Base-by-base conservation (phyloP, 306 rosid species). In the Morella rubra region DNA sequence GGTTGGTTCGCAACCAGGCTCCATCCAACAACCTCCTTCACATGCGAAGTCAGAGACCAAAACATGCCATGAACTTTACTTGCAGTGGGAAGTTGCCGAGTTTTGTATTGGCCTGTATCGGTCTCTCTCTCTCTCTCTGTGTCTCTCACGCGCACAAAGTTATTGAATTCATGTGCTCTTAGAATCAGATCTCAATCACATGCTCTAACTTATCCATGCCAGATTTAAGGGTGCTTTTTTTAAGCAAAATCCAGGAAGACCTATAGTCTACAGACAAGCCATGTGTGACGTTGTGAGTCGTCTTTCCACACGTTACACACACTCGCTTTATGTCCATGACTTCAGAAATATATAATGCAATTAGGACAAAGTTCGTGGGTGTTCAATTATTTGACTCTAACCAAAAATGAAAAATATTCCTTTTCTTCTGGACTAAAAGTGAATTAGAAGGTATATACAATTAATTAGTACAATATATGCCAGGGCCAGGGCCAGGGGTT, bases 11-110 rank as follows among this genome's bases (percentile, higher is more conserved):
- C n/a, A n/a, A n/a, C n/a, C n/a, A n/a, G n/a, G n/a, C 46, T 73
- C 73, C 19, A 75, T 49, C 50, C 51, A 52, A 66, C 56, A 52
- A 22, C 8, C 62, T 52, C 24, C 41, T 44, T 58, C 81, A 77
- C 75, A 56, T 77, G 80, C 66, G 4, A 27, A 67, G 80, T 41
- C 61, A 66, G 52, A 41, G 19, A 54, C 70, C n/a, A 27, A 20
- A 44, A 46, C 40, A 13, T 56, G 69, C 12, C 73, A 68, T 18
- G 58, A 54, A 27, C 24, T 74, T 50, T 32, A 22, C 18, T 5
- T 18, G 45, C 24, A 41, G 37, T 7, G 8, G 37, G 1, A 22
- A 32, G 22, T 8, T 19, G 50, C 49, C 1, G 24, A 14, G 56
- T 76, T 53, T 19, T 54, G 20, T 19, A 15, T 44, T 47, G 7